Percentiles rank a stretch among this genome's conserved stretches.
Conservation (phyloP, 805 yeast genomes). For the Candida pseudoglaebosa region DNA sequence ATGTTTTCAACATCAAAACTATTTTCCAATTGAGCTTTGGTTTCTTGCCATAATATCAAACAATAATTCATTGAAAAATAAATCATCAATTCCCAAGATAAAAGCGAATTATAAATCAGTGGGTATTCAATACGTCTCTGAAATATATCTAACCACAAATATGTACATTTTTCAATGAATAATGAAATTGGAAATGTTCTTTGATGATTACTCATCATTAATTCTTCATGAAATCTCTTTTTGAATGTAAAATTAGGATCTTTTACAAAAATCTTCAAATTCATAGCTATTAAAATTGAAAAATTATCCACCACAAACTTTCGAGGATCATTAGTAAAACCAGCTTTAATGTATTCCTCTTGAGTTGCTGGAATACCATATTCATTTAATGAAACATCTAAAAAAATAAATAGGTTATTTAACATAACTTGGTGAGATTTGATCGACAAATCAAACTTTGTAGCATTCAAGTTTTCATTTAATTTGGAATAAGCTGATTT, state of each 20-base stretch:
- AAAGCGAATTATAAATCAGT: slow-evolving; percentile 35
- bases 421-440: slow-evolving; percentile 39
- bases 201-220: slow-evolving; percentile 53
- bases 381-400: slow-evolving; percentile 40
- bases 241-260: slow-evolving; percentile 58
- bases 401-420: slow-evolving; percentile 33
- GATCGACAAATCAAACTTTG: slow-evolving; percentile 35
- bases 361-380: slow-evolving; percentile 39
- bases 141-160: slow-evolving; percentile 33
- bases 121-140: slow-evolving; percentile 29
- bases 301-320: slow-evolving; percentile 41
- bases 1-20: slow-evolving; percentile 50
- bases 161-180: slow-evolving; percentile 32
- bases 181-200: slow-evolving; percentile 48
- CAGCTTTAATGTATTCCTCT: slow-evolving; percentile 44
- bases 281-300: slow-evolving; percentile 49
- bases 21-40: slow-evolving; percentile 45
- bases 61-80: slow-evolving; percentile 55
- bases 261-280: slow-evolving; percentile 50
- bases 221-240: slow-evolving; percentile 59
- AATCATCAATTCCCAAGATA: slow-evolving; percentile 52
- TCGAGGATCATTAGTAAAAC: slow-evolving; percentile 42
- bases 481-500: slow-evolving; percentile 31
- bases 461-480: slow-evolving; percentile 31
- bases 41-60: slow-evolving; percentile 60